Evolutionary conservation across 208 protist genomes (phyloP).

Genomic region (Leishmania lainsoni): DNA sequence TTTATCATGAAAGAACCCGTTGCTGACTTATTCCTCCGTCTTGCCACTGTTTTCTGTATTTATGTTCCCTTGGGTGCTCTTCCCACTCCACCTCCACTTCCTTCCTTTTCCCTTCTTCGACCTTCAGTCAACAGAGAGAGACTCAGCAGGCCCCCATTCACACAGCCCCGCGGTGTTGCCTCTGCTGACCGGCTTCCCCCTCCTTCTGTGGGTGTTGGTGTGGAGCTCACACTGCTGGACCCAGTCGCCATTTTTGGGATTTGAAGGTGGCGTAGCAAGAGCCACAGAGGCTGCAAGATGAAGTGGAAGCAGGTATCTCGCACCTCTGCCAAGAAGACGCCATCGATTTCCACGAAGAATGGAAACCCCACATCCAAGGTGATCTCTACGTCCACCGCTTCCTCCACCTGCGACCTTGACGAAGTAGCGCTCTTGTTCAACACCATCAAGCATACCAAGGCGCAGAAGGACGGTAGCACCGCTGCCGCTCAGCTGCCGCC

Average conservation of each 20-base stretch:
- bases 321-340: conserved; percentile 9
- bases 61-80: neutral
- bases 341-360: conserved; percentile 1
- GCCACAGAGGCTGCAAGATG: conserved; percentile 1
- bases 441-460: conserved; percentile 25
- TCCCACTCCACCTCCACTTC: neutral
- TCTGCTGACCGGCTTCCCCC: neutral
- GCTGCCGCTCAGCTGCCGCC: neutral
- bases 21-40: neutral
- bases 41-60: neutral
- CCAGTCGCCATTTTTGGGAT: neutral
- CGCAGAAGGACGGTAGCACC: conserved; percentile 6
- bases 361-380: neutral
- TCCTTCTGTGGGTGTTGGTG: neutral
- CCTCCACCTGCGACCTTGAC: conserved; percentile 11
- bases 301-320: conserved; percentile 15
- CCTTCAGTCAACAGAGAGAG: neutral
- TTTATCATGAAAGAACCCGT: neutral
- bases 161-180: neutral
- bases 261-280: neutral
- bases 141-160: neutral
- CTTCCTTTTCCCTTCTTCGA: neutral
- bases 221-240: neutral
- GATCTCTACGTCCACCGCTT: neutral
- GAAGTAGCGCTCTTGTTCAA: conserved; percentile 28